These are phyloP conservation scores for Trematosphaeria pertusa DNA, from an alignment of 2,329 filamentous ascomycete species.

Conservation along the genomic window DNA sequence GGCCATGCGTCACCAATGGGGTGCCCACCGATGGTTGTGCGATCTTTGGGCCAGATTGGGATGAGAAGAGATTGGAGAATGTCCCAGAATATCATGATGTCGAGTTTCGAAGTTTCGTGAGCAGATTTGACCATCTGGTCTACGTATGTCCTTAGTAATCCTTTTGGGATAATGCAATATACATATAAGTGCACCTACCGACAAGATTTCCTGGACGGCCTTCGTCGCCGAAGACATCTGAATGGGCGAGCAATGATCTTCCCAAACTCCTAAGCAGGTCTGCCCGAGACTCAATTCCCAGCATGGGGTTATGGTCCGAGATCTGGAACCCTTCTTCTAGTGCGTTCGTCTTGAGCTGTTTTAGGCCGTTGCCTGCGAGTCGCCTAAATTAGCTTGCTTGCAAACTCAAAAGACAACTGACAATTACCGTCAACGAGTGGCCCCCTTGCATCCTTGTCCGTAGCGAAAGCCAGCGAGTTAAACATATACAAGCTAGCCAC, in stretches of 20 bases:
- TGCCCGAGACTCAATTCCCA: slow-evolving; percentile 84
- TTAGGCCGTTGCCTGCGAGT: slow-evolving; percentile 63
- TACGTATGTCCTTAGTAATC: slow-evolving; percentile 4
- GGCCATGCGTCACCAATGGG: slow-evolving; percentile 93
- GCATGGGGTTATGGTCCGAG: slow-evolving; percentile 71
- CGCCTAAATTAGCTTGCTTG: too few relatives aligned
- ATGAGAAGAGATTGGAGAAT: slow-evolving; percentile 84
- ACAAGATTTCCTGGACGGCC: slow-evolving; percentile 91
- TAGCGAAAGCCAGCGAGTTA: slow-evolving; percentile 81
- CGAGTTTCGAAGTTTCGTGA: slow-evolving; percentile 24
- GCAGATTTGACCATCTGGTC: slow-evolving; percentile 25
- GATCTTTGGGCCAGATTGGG: slow-evolving; percentile 84
- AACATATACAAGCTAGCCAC: slow-evolving; percentile 86
- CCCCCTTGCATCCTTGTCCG: slow-evolving; percentile 74
- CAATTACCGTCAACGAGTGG: slow-evolving; percentile 74
- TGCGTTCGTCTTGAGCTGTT: slow-evolving; percentile 72
- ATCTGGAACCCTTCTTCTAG: slow-evolving; percentile 85
- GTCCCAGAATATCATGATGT: slow-evolving; percentile 91
- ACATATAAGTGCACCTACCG: slow-evolving; percentile 61
- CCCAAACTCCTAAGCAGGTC: slow-evolving; percentile 77
- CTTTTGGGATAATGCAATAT: neutral
- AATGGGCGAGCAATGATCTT: slow-evolving; percentile 73
- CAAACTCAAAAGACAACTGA: slow-evolving; percentile 39
- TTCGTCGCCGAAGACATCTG: slow-evolving; percentile 78
- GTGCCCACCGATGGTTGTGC: slow-evolving; percentile 82